Conservation (phyloP, 768 basidiomycete species). For the Gymnopilus dilepis region DNA sequence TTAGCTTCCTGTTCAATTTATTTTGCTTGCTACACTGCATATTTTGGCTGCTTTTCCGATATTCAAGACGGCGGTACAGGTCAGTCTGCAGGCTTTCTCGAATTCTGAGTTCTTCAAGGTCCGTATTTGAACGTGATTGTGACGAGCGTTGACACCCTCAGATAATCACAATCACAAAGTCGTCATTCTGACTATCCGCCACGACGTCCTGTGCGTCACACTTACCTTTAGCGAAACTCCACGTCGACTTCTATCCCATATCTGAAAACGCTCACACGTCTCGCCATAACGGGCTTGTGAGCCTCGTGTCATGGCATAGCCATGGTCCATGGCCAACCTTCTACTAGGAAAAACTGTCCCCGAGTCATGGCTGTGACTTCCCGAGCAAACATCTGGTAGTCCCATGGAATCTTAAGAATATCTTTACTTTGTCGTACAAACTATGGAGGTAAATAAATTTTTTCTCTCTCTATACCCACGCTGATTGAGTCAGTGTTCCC, state of each 20-base stretch:
- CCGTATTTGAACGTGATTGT: constrained; percentile 21
- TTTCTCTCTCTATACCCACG: constrained; percentile 15
- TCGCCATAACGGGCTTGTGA: constrained; percentile 3
- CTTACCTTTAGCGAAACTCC: too few relatives aligned
- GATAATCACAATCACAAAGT: constrained; percentile 19
- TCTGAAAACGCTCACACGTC: background rate
- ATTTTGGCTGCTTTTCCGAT: too few relatives aligned
- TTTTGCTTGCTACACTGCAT: background rate
- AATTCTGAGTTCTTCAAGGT: background rate
- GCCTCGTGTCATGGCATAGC: constrained; percentile 12
- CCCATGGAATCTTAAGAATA: background rate
- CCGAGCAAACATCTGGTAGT: constrained; percentile 5
- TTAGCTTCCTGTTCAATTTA: background rate
- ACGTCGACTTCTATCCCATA: background rate
- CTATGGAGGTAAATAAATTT: constrained; percentile 15
- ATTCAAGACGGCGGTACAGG: too few relatives aligned
- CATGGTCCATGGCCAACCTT: background rate
- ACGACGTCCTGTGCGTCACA: background rate
- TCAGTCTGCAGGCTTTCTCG: too few relatives aligned
- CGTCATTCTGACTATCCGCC: background rate
- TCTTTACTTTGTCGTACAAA: background rate
- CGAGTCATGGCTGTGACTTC: constrained; percentile 8
- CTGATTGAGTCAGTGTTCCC: constrained; percentile 24
- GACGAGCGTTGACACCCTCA: constrained; percentile 12
- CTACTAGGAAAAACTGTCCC: constrained; percentile 1